Percentiles rank a stretch among this genome's conserved stretches.
Evolutionary conservation across 2,329 filamentous ascomycete genomes (phyloP).

Genomic region (Ascochyta viciae-villosae): DNA sequence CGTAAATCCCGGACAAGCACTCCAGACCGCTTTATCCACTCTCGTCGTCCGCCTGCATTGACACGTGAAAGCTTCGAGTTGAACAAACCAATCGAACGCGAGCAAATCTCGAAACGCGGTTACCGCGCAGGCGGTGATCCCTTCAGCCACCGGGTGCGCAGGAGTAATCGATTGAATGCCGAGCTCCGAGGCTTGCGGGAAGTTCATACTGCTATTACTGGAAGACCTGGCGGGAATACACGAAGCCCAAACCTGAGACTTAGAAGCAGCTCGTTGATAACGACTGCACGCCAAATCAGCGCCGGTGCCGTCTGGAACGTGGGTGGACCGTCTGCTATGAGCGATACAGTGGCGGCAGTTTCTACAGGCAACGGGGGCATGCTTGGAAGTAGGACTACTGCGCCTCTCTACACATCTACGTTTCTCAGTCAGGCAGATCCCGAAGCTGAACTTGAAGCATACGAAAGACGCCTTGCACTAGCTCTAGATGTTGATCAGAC

Average conservation of each 20-base stretch:
- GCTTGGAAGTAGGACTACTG: conserved; percentile 74
- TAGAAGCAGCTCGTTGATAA: conserved; percentile 30
- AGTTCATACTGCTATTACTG: conserved; percentile 37
- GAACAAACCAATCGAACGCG: conserved; percentile 56
- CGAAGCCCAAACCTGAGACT: conserved; percentile 29
- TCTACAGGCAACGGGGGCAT: conserved; percentile 70
- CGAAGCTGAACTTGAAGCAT: conserved; percentile 70
- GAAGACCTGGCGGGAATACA: conserved; percentile 26
- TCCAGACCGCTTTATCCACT: conserved; percentile 67
- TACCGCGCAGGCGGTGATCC: conserved; percentile 58
- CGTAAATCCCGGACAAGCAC: conserved; percentile 39
- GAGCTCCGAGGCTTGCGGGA: conserved; percentile 44
- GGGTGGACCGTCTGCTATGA: conserved; percentile 69
- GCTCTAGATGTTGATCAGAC: conserved; percentile 81
- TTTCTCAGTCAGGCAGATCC: conserved; percentile 60
- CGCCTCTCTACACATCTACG: conserved; percentile 66
- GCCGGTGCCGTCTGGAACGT: conserved; percentile 78
- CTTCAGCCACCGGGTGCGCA: conserved; percentile 56
- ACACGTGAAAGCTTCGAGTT: conserved; percentile 60
- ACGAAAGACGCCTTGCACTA: conserved; percentile 76
- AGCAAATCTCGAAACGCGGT: conserved; percentile 56
- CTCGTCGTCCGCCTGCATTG: conserved; percentile 51
- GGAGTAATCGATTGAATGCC: conserved; percentile 42
- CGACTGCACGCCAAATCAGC: conserved; percentile 60
- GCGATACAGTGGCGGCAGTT: conserved; percentile 57